Evolutionary conservation across 2,329 filamentous ascomycete species (phyloP), one percentile per base, ranked within the genome.

Genomic region (Rhinocladiella similis): DNA sequence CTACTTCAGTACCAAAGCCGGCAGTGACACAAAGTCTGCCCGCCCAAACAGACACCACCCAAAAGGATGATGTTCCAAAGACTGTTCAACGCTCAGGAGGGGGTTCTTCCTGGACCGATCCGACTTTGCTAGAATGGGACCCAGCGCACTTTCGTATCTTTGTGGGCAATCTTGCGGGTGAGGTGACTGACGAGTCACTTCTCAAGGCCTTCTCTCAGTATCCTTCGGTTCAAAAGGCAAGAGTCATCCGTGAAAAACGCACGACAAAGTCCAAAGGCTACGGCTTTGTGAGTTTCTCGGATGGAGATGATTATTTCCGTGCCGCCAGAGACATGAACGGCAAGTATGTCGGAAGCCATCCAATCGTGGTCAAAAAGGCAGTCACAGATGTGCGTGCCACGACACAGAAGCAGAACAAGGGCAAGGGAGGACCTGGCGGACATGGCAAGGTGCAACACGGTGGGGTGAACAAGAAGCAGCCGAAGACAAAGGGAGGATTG

Each of bases 301-400:
- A 97, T 69, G 90, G 91, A 27, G 94, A 99, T 72, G 92, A 97
- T 69, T 97, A 95, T 72, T 97, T 99, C 79, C 85, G 90, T 67
- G 93, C 94, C 1, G 93, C 91, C 67, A 91, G 94, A 76, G 93
- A 97, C 77, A 97, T 97, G 94, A 90, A 97, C 68, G 92, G 92
- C 66, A 97, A 99, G 77, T 99, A 99, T 75, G 97, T 99, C 70
- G 93, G 96, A 67, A 97, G 91, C 71, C 94, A 97, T 73, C 94
- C 94, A 0, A 90, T 97, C 25, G 79, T 90, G 22, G 83, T 97
- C 64, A 87, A 89, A 72, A 90, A 94, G 72, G 91, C 90, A 63
- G 96, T 88, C 65, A 96, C 93, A 5, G 92, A 97, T 72, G 91
- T 99, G 72, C 91, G 90, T 70, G 84, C 91, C 3, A 80, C 86